phyloP scores from a whole-genome alignment of 192 early-diverging fungal species.

The Mortierella hygrophila region DNA sequence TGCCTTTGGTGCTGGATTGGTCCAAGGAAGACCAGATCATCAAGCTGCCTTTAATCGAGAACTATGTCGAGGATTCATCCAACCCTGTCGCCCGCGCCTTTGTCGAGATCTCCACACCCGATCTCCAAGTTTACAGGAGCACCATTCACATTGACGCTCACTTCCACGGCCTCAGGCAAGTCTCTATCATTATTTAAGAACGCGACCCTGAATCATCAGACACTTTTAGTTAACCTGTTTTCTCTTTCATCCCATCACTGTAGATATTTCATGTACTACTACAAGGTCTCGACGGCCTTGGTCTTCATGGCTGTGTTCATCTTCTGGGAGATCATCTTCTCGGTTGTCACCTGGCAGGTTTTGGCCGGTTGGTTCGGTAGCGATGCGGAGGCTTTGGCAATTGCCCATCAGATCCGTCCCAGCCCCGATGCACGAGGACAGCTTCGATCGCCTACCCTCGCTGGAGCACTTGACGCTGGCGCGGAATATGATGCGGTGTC shows the following conservation, averaged over 20 bases:
- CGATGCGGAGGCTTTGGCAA: slow-evolving; percentile 44
- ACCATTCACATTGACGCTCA: slow-evolving; percentile 66
- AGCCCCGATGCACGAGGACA: slow-evolving; percentile 20
- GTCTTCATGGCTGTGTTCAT: slow-evolving; percentile 60
- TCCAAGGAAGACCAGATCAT: slow-evolving; percentile 58
- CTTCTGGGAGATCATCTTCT: slow-evolving; percentile 63
- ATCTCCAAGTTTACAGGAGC: slow-evolving; percentile 63
- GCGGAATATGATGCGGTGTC: slow-evolving; percentile 5
- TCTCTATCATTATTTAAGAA: not conserved
- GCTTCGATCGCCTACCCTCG: slow-evolving; percentile 24
- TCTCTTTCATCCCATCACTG: not conserved
- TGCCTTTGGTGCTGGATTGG: slow-evolving; percentile 58
- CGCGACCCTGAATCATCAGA: too few relatives aligned
- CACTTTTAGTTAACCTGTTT: not conserved
- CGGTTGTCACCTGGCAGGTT: slow-evolving; percentile 62
- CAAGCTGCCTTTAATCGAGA: slow-evolving; percentile 57
- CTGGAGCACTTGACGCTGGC: not conserved
- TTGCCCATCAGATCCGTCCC: slow-evolving; percentile 34
- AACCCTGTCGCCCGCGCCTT: slow-evolving; percentile 61
- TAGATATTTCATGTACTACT: slow-evolving; percentile 70
- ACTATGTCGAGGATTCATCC: slow-evolving; percentile 51
- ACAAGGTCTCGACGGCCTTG: slow-evolving; percentile 58
- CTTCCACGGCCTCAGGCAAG: slow-evolving; percentile 68
- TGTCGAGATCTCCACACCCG: slow-evolving; percentile 58
- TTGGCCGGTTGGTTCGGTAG: slow-evolving; percentile 55